A percentile compares a stretch with the other conserved stretches of the same genome.
Conservation (phyloP, 2,329 filamentous ascomycete genomes). For the Nemania sp. region DNA sequence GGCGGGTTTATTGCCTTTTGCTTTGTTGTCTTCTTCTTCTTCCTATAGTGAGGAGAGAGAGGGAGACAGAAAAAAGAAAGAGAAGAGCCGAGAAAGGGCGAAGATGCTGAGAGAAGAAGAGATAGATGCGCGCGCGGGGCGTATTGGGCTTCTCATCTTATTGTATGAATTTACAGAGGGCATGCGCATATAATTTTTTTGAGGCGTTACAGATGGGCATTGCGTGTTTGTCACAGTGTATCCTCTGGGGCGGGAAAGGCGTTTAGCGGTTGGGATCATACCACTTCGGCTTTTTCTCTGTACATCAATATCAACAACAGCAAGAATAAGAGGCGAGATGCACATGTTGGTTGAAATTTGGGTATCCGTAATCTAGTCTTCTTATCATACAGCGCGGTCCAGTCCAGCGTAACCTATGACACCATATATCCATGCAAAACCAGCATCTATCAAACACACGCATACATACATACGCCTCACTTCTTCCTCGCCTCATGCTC, state of each 20-base stretch:
- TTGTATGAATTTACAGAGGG: conserved; percentile 19
- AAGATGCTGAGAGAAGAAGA: background rate
- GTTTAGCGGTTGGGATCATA: too few relatives aligned
- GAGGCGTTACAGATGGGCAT: conserved; percentile 27
- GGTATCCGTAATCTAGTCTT: conserved; percentile 24
- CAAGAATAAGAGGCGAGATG: too few relatives aligned
- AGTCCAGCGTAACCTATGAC: background rate
- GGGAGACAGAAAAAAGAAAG: background rate
- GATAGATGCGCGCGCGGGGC: too few relatives aligned
- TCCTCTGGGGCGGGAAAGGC: too few relatives aligned
- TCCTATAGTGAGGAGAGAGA: conserved; percentile 55
- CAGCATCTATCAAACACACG: background rate
- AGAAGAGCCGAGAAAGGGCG: background rate
- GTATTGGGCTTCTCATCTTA: background rate
- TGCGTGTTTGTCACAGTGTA: too few relatives aligned
- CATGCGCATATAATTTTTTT: conserved; percentile 10
- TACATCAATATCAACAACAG: too few relatives aligned
- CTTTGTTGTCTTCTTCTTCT: conserved; percentile 82
- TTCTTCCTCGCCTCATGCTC: conserved; percentile 46
- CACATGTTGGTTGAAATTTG: conserved; percentile 2
- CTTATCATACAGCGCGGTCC: background rate
- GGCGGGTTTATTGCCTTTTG: conserved; percentile 90
- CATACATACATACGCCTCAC: background rate
- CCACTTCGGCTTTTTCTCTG: too few relatives aligned
- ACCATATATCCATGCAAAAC: too few relatives aligned